These are phyloP conservation scores for Agaricus bisporus DNA, from an alignment of 768 basidiomycete genomes.

Conservation along the genomic window DNA sequence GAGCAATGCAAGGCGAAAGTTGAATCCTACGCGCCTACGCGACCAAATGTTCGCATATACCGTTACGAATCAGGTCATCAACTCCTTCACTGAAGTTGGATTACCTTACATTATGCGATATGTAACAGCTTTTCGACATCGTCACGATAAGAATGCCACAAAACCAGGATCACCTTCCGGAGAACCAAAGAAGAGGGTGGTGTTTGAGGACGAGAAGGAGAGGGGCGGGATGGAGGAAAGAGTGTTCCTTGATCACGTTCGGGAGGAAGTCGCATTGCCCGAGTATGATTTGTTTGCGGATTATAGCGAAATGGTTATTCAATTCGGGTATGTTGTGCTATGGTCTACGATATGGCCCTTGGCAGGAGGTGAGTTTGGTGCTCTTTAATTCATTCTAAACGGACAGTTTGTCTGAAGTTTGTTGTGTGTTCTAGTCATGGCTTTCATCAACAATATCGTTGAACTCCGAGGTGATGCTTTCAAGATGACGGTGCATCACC, in stretches of 20 bases:
- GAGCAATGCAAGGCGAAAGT: conserved; percentile 44
- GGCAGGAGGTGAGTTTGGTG: conserved; percentile 60
- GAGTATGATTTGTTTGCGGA: conserved; percentile 80
- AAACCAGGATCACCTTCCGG: conserved; percentile 15
- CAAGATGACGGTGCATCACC: conserved; percentile 83
- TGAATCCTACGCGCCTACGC: conserved; percentile 66
- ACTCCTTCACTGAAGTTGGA: conserved; percentile 73
- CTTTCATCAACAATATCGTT: conserved; percentile 86
- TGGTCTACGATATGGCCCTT: conserved; percentile 96
- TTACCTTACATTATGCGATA: conserved; percentile 72
- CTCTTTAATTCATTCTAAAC: no score
- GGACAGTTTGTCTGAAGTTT: not conserved
- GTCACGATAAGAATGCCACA: conserved; percentile 8
- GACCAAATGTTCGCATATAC: conserved; percentile 93
- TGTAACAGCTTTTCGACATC: conserved; percentile 33
- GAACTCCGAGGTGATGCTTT: conserved; percentile 93
- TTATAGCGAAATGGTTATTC: conserved; percentile 95
- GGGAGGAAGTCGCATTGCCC: conserved; percentile 72
- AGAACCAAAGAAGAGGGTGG: conserved; percentile 56
- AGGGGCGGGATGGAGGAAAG: conserved; percentile 59
- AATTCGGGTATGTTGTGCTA: conserved; percentile 88
- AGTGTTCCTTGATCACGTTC: conserved; percentile 72
- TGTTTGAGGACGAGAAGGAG: conserved; percentile 64
- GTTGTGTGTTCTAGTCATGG: conserved; percentile 45
- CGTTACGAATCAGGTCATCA: conserved; percentile 82